A percentile compares a stretch with the other conserved stretches of the same genome.
Conservation (phyloP, 805 yeast genomes). For the Yarrowia keelungensis region DNA sequence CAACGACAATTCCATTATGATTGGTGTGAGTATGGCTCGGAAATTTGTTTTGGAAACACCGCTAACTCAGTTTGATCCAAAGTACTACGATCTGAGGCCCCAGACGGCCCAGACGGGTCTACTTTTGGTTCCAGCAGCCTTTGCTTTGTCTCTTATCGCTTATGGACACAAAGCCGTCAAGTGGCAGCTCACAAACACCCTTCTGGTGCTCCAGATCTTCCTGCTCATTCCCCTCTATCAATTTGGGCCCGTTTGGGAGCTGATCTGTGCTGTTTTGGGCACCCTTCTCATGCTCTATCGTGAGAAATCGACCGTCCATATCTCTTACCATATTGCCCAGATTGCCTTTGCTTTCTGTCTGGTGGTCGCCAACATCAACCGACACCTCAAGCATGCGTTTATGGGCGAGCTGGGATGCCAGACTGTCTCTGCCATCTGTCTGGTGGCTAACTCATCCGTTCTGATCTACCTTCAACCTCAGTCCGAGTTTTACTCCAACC, state of each 20-base stretch:
- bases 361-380: conserved; percentile 25
- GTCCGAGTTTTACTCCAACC: conserved; percentile 23
- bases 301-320: conserved; percentile 21
- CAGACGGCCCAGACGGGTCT: conserved; percentile 31
- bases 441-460: neutral
- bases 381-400: conserved; percentile 4
- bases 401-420: conserved; percentile 24
- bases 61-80: conserved; percentile 30
- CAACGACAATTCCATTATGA: conserved; percentile 1
- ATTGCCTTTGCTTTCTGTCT: neutral
- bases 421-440: conserved; percentile 24
- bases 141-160: conserved; percentile 2
- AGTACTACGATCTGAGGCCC: conserved; percentile 33
- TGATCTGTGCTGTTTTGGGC: neutral
- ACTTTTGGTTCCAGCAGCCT: conserved; percentile 19
- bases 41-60: neutral
- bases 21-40: conserved; percentile 20
- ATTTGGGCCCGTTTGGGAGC: conserved; percentile 16
- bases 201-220: conserved; percentile 15
- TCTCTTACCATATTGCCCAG: conserved; percentile 16
- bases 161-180: conserved; percentile 19
- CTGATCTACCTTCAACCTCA: conserved; percentile 8
- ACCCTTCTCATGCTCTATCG: conserved; percentile 16
- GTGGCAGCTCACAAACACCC: conserved; percentile 22
- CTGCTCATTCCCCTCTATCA: conserved; percentile 13